A percentile compares a stretch with the other conserved stretches of the same genome.
phyloP scores from a whole-genome alignment of 192 early-diverging fungal genomes.

The Helicostylum pulchrum region DNA sequence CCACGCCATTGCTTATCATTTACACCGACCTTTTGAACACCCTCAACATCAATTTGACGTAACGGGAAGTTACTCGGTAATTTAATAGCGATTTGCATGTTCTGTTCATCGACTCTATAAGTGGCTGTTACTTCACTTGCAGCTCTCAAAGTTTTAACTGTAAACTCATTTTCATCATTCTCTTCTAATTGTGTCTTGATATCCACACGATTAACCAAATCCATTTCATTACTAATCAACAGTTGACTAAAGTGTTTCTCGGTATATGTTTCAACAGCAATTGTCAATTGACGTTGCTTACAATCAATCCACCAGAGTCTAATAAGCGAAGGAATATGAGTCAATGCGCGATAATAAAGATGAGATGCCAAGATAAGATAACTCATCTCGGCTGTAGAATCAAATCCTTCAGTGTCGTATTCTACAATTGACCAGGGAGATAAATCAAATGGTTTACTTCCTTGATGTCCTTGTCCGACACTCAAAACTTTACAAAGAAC shows the following conservation, averaged over 20 bases:
- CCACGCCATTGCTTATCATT: constrained; percentile 61
- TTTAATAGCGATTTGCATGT: constrained; percentile 68
- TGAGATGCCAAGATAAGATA: constrained; percentile 71
- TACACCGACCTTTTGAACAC: constrained; percentile 63
- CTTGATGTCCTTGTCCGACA: constrained; percentile 45
- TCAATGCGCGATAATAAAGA: constrained; percentile 63
- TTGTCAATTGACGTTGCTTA: constrained; percentile 69
- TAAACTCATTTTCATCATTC: constrained; percentile 55
- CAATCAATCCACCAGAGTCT: constrained; percentile 77
- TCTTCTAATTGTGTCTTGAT: constrained; percentile 34
- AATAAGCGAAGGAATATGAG: constrained; percentile 65
- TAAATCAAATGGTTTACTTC: constrained; percentile 58
- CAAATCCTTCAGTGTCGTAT: constrained; percentile 59
- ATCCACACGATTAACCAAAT: constrained; percentile 49
- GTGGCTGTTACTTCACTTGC: constrained; percentile 66
- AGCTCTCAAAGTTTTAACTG: constrained; percentile 58
- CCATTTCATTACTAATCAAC: constrained; percentile 61
- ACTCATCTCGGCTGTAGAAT: constrained; percentile 45
- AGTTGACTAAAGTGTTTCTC: constrained; percentile 66
- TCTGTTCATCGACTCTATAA: constrained; percentile 77
- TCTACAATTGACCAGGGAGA: constrained; percentile 63
- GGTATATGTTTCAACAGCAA: constrained; percentile 74
- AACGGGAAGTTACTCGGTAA: constrained; percentile 70
- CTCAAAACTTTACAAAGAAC: constrained; percentile 64
- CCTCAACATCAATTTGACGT: constrained; percentile 66